Percentiles rank a stretch among this genome's conserved stretches.
Evolutionary conservation across 179 eudicot species (phyloP).

Genomic region (Pouteria campechiana): DNA sequence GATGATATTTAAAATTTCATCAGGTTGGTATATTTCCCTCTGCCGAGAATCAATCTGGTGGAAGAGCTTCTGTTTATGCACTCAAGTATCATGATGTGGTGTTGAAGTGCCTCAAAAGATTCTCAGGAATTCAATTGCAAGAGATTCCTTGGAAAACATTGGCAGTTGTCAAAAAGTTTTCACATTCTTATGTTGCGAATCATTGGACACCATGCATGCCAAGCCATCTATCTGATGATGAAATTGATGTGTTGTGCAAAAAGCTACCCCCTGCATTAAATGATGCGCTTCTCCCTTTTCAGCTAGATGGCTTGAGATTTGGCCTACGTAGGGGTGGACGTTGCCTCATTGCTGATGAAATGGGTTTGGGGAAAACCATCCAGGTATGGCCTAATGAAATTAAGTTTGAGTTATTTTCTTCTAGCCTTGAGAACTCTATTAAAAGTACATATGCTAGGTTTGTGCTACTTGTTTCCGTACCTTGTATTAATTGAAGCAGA

Average conservation of each 20-base stretch:
- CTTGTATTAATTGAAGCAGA: no score
- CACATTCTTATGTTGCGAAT: constrained; percentile 42
- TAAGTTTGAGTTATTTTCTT: no score
- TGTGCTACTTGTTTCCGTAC: no score
- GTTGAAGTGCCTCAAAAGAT: constrained; percentile 61
- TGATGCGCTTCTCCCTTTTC: constrained; percentile 66
- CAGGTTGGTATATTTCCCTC: no score
- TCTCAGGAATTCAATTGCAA: constrained; percentile 54
- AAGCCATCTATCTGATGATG: constrained; percentile 74
- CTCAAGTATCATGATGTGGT: constrained; percentile 64
- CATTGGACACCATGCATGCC: constrained; percentile 90
- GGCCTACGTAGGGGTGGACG: constrained; percentile 92
- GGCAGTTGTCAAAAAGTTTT: constrained; percentile 59
- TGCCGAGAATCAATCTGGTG: no score
- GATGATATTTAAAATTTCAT: no score
- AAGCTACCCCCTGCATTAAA: constrained; percentile 54
- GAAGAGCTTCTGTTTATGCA: constrained; percentile 69
- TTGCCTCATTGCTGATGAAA: constrained; percentile 98
- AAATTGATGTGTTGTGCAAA: constrained; percentile 56
- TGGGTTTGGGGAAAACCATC: constrained; percentile 98
- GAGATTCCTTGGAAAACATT: constrained; percentile 90
- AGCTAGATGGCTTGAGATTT: constrained; percentile 74
- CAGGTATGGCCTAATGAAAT: no score
- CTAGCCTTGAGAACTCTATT: background rate
- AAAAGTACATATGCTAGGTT: no score